Evolutionary conservation across 2,329 filamentous ascomycete genomes (phyloP), one percentile per base, ranked within the genome.

Genomic region (Cryoendolithus antarcticus): DNA sequence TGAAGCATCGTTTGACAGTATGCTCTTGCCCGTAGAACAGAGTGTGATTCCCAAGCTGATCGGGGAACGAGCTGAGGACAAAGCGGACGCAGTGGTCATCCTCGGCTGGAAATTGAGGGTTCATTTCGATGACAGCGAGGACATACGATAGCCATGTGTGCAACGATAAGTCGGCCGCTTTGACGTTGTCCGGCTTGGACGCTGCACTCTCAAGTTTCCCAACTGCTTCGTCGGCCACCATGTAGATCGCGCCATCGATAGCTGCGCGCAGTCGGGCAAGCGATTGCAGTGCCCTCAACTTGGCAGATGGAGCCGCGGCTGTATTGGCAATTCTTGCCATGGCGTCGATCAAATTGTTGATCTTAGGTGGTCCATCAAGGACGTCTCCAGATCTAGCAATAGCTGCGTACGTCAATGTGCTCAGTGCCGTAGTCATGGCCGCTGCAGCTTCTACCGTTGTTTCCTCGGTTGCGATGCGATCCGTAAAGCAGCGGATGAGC

Each of bases 21-120:
- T 75, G 70, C 29, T 84, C 76, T 4, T 84, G 77, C 38, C 73
- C 77, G 44, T 71, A 72, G 57, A 95, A 95, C 9, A 96, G 68
- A 9, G 84, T 80, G 54, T 91, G 86, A 51, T 98, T 98, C 58
- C 80, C 83, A 13, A 98, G 69, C 52, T 96, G 89, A 21, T 84
- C 81, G 1, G 86, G 83, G 7, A 95, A 66, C 58, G 94, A 84
- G 4, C 86, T 82, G 24, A 98, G 67, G 11, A 89, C 74, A 56
- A 89, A 94, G 59, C 85, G 89, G 66, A 93, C 94, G 1, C 93
- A 68, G 56, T 96, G 86, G 88, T 89, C 96, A 45, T 41, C 42
- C n/a, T 36, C 28, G 19, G 19, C 19, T 21, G 19, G 34, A 35
- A 32, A 36, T 11, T 34, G 21, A 12, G 37, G 15, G 11, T 43